Evolutionary conservation across 192 early-diverging fungal species (phyloP), one percentile per base, ranked within the genome.

Genomic region (Pilaira anomala): DNA sequence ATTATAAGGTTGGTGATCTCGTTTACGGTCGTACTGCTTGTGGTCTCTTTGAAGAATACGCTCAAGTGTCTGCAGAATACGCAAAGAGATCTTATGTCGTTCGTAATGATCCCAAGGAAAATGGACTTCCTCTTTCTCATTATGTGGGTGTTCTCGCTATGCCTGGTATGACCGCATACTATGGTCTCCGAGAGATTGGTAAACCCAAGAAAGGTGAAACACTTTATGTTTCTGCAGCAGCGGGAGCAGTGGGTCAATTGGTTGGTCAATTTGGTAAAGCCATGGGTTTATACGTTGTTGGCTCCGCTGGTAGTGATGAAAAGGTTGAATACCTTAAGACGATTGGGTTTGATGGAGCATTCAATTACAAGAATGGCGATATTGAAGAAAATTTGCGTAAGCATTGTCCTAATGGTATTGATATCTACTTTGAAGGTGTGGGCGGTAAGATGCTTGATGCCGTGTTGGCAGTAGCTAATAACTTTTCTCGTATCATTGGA

Each of bases 341-440:
- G 3, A 78, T 80, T 36, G 88, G 87, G 9, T 89, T 91, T 49
- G 92, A 97, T 65, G 90, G 73, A 2, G 94, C 80, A 7, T 90
- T 97, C 80, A 97, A 95, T 79, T 97, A 97, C 88, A 97, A 94
- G 74, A 93, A 84, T 3, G 78, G 76, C 7, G 78, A 75, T 22
- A 63, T 68, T 30, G 63, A 68, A 2, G 70, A 63, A 1, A 83
- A 82, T 18, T 83, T 96, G 22, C 73, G 52, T 42, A 67, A 85
- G 67, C 67, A 74, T 3, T 84, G 83, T 40, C 92, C 92, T 33
- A 74, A 90, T 5, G 92, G 94, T 48, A 82, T 95, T 55, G 93
- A 96, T 66, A 83, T 94, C 22, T 94, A 94, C 67, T 93, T 84
- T 73, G 91, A 95, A 62, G 82, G 87, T 49, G 89, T 94, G 29